Evolutionary conservation across 768 basidiomycete species (phyloP).

Genomic region (Podaxis rugospora): DNA sequence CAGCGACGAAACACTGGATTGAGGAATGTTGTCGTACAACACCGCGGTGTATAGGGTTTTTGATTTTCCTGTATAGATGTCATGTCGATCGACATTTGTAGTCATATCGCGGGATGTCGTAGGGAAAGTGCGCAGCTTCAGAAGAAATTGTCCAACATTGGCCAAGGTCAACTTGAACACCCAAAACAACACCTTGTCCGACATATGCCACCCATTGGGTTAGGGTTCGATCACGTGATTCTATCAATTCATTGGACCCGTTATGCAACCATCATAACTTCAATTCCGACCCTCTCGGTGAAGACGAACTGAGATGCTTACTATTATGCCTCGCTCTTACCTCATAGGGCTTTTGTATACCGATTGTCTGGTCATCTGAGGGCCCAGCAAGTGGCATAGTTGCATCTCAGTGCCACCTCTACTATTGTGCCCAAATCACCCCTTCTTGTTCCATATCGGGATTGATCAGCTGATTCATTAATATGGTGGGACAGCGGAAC

Average conservation of each 20-base stretch:
- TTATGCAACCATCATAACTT: no score
- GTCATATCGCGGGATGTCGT: neutral
- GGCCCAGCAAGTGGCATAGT: no score
- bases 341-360: no score
- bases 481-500: neutral
- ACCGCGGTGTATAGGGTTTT: constrained; percentile 7
- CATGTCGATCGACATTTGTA: neutral
- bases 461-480: no score
- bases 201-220: neutral
- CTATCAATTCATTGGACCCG: no score
- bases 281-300: no score
- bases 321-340: no score
- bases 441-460: no score
- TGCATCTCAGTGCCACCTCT: no score
- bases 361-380: no score
- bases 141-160: neutral
- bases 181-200: constrained; percentile 5
- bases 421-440: no score
- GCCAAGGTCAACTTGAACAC: neutral
- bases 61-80: neutral
- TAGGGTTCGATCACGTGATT: neutral
- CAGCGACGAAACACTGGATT: neutral
- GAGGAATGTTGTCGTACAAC: neutral
- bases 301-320: no score
- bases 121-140: neutral